Base-by-base conservation (phyloP, 257 asterid species). In the Przewalskia tangutica region DNA sequence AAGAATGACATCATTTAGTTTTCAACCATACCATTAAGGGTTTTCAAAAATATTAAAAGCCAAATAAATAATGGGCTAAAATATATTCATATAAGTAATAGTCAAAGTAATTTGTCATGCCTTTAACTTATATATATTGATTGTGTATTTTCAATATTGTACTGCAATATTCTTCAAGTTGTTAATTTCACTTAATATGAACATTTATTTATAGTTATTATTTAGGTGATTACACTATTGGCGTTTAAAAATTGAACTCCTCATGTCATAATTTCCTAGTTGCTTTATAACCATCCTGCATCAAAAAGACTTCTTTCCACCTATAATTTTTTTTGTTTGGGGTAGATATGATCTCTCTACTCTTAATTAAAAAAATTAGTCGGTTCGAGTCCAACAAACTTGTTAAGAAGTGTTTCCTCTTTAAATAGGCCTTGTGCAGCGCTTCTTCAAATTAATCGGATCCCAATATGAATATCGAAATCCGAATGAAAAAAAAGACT, bases 401-500 rank as follows among this genome's bases (percentile, higher is more conserved):
- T 2, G 4, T 23, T 0, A 11, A 63, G 8, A 10, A 63, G 0
- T 2, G 1, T 6, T 63, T 32, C 32, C 32, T 27, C 32, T 27
- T 27, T 27, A 27, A 27, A 27, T 27, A 2, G 32, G 32, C 1
- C 32, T 32, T 27, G 1, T 27, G 32, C 32, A 23, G 32, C 32
- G 32, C 32, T 0, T 27, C 32, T 27, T 50, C 12, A 11, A 0
- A 11, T 23, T 13, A 23, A 0, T 62, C 3, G 9, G 0, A 62
- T 2, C 3, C 0, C 2, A 64, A 64, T 34, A 14, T 0, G 16
- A 64, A 64, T 63, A 62, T 32, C 2, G 2, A 62, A 7, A 0
- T 2, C 0, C 0, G 27, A 0, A 9, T 10, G 32, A 9, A 2
- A 4, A 23, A 62, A 27, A 59, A 4, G 3, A 8, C 0, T 4